These are phyloP conservation scores for Fusarium proliferatum DNA, from an alignment of 2,329 filamentous ascomycete species.

Conservation along the genomic window DNA sequence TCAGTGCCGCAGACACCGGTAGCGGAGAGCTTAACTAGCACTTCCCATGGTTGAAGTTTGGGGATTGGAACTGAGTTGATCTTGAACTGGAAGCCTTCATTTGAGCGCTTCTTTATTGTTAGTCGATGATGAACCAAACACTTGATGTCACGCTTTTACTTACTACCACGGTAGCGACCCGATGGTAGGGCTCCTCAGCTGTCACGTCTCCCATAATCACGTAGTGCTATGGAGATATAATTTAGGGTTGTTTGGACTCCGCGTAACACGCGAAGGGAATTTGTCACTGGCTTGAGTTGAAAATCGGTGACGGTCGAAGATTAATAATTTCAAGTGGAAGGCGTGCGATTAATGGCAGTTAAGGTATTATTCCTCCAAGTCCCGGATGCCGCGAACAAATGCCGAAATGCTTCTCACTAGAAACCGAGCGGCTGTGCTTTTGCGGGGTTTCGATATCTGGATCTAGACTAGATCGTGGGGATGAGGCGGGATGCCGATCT, in stretches of 20 bases:
- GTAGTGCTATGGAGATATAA: background rate
- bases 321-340: background rate
- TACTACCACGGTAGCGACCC: background rate
- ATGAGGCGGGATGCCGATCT: background rate
- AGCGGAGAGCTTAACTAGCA: conserved; percentile 25
- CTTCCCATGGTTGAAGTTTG: conserved; percentile 19
- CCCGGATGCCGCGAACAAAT: background rate
- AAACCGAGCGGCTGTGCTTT: background rate
- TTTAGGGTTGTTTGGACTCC: too few species aligned
- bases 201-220: background rate
- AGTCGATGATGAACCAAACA: background rate
- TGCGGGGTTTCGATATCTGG: background rate
- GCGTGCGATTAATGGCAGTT: background rate
- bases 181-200: background rate
- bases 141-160: background rate
- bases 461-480: background rate
- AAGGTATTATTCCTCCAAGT: background rate
- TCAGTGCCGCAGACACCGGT: conserved; percentile 38
- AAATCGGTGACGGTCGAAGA: too few species aligned
- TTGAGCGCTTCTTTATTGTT: conserved; percentile 8
- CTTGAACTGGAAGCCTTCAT: background rate
- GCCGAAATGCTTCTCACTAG: background rate
- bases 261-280: background rate
- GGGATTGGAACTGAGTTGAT: conserved; percentile 3
- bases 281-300: too few species aligned